phyloP scores from a whole-genome alignment of 768 basidiomycete genomes.

The Gloeostereum incarnatum region DNA sequence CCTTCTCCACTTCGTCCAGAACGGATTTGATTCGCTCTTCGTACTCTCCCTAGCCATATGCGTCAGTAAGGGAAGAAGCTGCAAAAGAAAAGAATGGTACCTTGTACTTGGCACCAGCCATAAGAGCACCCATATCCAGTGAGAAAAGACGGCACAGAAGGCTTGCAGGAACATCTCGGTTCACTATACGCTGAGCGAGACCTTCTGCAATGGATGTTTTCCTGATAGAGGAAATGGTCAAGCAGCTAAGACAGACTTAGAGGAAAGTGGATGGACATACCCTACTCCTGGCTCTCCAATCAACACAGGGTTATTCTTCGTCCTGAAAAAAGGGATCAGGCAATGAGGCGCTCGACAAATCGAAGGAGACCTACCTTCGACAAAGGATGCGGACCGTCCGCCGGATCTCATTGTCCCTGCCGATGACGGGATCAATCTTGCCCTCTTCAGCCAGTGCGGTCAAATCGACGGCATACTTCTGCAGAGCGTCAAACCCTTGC shows the following conservation, averaged over 20 bases:
- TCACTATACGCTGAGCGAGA: conserved; percentile 90
- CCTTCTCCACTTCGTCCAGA: conserved; percentile 88
- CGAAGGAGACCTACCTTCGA: conserved; percentile 35
- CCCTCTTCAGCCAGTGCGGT: conserved; percentile 86
- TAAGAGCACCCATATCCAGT: conserved; percentile 92
- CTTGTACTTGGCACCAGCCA: conserved; percentile 92
- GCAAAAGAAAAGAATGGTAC: too few species aligned
- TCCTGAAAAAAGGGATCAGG: conserved; percentile 34
- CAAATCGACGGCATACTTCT: conserved; percentile 82
- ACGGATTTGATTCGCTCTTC: conserved; percentile 94
- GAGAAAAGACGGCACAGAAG: conserved; percentile 72
- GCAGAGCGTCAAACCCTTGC: conserved; percentile 86
- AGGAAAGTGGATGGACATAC: neutral
- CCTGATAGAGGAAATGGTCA: conserved; percentile 34
- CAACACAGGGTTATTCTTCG: conserved; percentile 95
- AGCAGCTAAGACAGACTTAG: neutral
- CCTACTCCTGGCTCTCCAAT: conserved; percentile 88
- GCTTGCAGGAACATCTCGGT: conserved; percentile 79
- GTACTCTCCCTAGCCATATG: conserved; percentile 90
- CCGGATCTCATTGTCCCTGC: conserved; percentile 87
- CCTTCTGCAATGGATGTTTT: conserved; percentile 96
- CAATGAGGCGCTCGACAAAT: neutral
- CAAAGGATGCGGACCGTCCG: conserved; percentile 79
- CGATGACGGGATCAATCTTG: conserved; percentile 93
- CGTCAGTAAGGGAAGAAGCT: too few species aligned